These are phyloP conservation scores for Aspergillus ostianus DNA, from an alignment of 495 filamentous ascomycete species.

Conservation along the genomic window DNA sequence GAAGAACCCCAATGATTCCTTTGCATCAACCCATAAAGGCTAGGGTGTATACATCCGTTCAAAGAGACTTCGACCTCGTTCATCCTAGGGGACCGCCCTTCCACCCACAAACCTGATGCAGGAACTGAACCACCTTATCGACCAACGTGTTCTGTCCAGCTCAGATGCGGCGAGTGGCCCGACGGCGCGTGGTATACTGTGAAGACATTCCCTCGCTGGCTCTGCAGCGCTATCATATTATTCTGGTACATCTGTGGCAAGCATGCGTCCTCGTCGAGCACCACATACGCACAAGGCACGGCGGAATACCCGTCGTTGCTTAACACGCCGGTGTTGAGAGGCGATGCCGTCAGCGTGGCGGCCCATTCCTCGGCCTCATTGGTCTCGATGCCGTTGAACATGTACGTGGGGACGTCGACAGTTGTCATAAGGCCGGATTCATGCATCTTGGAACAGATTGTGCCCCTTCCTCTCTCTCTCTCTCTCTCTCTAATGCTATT, in stretches of 20 bases:
- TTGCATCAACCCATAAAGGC: too few relatives aligned
- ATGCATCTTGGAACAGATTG: constrained; percentile 19
- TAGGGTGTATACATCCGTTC: too few relatives aligned
- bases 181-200: constrained; percentile 25
- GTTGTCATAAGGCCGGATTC: constrained; percentile 24
- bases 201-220: constrained; percentile 12
- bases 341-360: constrained; percentile 34
- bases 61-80: too few relatives aligned
- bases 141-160: constrained; percentile 25
- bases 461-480: too few relatives aligned
- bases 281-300: constrained; percentile 35
- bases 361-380: constrained; percentile 22
- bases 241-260: constrained; percentile 30
- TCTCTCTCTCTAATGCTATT: too few relatives aligned
- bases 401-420: constrained; percentile 16
- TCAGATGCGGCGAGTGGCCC: constrained; percentile 30
- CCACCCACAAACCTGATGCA: too few relatives aligned
- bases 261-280: constrained; percentile 26
- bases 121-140: constrained; percentile 8
- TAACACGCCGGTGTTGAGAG: constrained; percentile 22
- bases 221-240: constrained; percentile 26
- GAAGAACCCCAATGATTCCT: too few relatives aligned
- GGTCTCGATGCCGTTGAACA: constrained; percentile 28
- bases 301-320: constrained; percentile 32
- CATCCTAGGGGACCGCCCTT: too few relatives aligned